Evolutionary conservation across 306 rosid genomes (phyloP).

Genomic region (Sphenostylis stenocarpa): DNA sequence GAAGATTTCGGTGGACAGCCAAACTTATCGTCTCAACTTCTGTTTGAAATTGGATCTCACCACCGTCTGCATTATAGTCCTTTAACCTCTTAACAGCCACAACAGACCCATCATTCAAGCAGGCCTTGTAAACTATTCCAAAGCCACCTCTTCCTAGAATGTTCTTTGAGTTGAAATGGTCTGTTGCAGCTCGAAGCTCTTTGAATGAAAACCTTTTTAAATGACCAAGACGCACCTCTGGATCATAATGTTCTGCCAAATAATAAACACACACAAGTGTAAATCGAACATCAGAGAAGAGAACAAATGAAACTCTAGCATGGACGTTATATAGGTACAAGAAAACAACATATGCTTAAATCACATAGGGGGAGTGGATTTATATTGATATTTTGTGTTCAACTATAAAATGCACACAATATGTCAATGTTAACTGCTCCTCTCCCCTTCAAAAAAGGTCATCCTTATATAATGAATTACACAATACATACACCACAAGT

Average conservation of each 20-base stretch:
- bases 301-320: background rate
- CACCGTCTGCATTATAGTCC: slow-evolving; percentile 90
- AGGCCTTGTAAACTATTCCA: slow-evolving; percentile 93
- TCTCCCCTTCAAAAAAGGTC: background rate
- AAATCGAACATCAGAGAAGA: background rate
- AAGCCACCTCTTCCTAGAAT: slow-evolving; percentile 97
- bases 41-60: slow-evolving; percentile 98
- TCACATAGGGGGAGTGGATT: background rate
- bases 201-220: slow-evolving; percentile 84
- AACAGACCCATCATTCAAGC: slow-evolving; percentile 76
- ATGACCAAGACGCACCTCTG: slow-evolving; percentile 95
- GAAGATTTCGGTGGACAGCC: slow-evolving; percentile 94
- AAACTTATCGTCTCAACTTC: slow-evolving; percentile 98
- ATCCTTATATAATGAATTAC: background rate
- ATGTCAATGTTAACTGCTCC: background rate
- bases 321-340: background rate
- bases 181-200: slow-evolving; percentile 95
- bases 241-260: slow-evolving; percentile 89
- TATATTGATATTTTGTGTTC: background rate
- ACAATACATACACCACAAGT: background rate
- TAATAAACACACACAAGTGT: background rate
- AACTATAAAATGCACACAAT: background rate
- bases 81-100: slow-evolving; percentile 95
- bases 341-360: background rate
- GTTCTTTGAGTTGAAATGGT: slow-evolving; percentile 90